Base-by-base conservation (phyloP, 2,329 filamentous ascomycete species). In the Paraconiothyrium sp. region DNA sequence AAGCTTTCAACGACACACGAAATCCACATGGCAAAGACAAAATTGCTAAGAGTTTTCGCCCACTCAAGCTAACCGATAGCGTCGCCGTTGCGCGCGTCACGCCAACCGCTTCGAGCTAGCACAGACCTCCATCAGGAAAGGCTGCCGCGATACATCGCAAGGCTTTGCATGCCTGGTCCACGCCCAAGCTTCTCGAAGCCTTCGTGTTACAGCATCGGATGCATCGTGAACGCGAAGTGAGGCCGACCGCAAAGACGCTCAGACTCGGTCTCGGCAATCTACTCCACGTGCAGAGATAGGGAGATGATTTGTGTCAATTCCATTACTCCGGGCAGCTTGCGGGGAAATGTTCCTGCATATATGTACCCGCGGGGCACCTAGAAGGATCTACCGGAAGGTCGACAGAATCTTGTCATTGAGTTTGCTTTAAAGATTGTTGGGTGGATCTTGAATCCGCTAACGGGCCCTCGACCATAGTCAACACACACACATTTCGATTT, bases 281-380 rank as follows among this genome's bases (percentile, higher is more conserved):
- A 41, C 54, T 57, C 54, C 54, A 57, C 54, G 7, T 48, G 44
- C 20, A 48, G 44, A 57, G 54, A 57, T 57, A 57, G 27, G 43
- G 49, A 35, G 44, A 57, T 57, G 54, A 48, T 48, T 57, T 57
- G 20, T 32, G 54, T 57, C 54, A 57, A 30, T 24, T 10, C 54
- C 43, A 57, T 57, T 57, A 57, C 54, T 48, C n/a, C 43, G 54
- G 54, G 30, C 14, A 22, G 24, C 24, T 57, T 57, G 54, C n/a
- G 54, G 54, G 37, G 43, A 57, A 27, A 57, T 41, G 9, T 48
- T 44, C 54, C 20, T 30, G 41, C 54, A 57, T 57, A 49, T 57
- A 57, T 57, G 54, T 57, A 57, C 54, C 54, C 41, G 47, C 34
- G 54, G 54, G 27, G 37, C 34, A 54, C 22, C 54, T 37, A 11